These are phyloP conservation scores for Solanum virginianum DNA, from an alignment of 257 asterid genomes.

Conservation along the genomic window DNA sequence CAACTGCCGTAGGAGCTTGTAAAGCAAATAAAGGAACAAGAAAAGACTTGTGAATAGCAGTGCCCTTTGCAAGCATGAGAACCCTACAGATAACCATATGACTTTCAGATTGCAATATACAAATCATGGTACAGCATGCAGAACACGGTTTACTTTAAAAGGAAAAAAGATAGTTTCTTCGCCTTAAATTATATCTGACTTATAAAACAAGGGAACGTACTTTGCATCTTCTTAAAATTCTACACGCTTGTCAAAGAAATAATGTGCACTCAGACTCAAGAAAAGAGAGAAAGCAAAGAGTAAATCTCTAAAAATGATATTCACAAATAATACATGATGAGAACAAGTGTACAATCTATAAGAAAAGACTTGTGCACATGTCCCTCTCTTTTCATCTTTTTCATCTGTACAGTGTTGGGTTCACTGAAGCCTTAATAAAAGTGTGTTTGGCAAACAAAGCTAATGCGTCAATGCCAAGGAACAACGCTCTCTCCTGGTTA, in stretches of 20 bases:
- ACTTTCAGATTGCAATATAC: background rate
- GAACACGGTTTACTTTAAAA: background rate
- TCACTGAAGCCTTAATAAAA: background rate
- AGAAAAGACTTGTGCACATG: background rate
- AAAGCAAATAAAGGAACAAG: conserved; percentile 78
- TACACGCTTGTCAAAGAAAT: background rate
- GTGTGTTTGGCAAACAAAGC: background rate
- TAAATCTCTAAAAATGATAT: background rate
- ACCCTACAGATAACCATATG: conserved; percentile 4
- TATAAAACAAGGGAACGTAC: background rate
- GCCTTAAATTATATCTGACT: background rate
- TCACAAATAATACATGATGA: background rate
- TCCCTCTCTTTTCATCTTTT: background rate
- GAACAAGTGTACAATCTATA: background rate
- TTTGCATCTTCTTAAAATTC: background rate
- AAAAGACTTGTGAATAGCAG: conserved; percentile 73
- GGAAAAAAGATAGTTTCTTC: background rate
- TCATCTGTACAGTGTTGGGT: background rate
- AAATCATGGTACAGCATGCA: background rate
- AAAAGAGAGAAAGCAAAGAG: background rate
- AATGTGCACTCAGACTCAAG: background rate
- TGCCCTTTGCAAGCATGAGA: conserved; percentile 71
- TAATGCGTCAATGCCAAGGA: background rate
- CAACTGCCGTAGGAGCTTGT: conserved; percentile 64
- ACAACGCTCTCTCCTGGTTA: background rate